Evolutionary conservation across 2,329 filamentous ascomycete genomes (phyloP).

Genomic region (Cladosporium austrohemisphaericum): DNA sequence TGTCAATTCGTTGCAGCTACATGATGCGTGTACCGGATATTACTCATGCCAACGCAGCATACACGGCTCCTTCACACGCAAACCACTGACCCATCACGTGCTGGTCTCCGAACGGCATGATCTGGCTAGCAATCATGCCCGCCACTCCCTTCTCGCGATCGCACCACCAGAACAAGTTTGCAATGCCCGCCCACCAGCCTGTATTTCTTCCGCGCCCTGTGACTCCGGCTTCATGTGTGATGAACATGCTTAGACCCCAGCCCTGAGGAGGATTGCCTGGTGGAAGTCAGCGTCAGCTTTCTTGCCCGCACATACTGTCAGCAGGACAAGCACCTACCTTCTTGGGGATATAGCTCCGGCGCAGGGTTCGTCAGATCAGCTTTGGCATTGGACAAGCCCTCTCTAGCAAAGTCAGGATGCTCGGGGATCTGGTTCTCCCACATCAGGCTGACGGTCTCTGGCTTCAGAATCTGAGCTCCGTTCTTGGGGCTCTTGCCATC

Average conservation of each 20-base stretch:
- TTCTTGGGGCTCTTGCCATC: conserved; percentile 59
- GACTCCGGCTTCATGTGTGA: conserved; percentile 31
- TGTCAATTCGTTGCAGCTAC: too few species aligned
- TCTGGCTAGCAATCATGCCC: conserved; percentile 37
- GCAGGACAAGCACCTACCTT: background rate
- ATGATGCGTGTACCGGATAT: too few species aligned
- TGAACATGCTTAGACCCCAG: conserved; percentile 53
- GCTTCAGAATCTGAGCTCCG: conserved; percentile 51
- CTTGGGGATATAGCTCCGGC: conserved; percentile 49
- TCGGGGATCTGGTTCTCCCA: conserved; percentile 53
- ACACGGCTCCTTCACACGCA: conserved; percentile 32
- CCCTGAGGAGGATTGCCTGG: conserved; percentile 54
- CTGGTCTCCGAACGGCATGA: conserved; percentile 36
- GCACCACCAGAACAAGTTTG: conserved; percentile 38
- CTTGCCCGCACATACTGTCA: background rate
- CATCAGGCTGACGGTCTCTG: conserved; percentile 58
- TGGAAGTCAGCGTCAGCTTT: background rate
- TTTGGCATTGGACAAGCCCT: conserved; percentile 33
- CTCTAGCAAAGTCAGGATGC: conserved; percentile 33
- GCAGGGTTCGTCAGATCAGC: conserved; percentile 34
- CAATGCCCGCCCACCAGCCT: conserved; percentile 34
- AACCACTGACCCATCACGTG: conserved; percentile 33
- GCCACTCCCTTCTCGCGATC: conserved; percentile 37
- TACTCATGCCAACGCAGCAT: conserved; percentile 17
- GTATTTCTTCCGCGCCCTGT: conserved; percentile 34